Evolutionary conservation across 306 rosid genomes (phyloP).

Genomic region (Phaseolus lunatus): DNA sequence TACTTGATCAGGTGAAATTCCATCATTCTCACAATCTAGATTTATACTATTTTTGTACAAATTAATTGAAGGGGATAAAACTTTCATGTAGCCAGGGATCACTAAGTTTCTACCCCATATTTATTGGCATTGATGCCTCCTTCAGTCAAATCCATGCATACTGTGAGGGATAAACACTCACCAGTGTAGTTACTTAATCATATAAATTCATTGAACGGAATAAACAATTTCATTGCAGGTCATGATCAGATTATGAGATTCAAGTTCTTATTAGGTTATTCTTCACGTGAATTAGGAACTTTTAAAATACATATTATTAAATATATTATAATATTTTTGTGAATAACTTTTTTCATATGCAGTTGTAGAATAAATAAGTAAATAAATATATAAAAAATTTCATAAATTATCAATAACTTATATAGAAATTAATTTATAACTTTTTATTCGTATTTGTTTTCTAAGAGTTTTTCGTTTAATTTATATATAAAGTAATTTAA

Average conservation of each 20-base stretch:
- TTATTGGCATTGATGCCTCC: slow-evolving; percentile 9
- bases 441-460: too few species aligned
- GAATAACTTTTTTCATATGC: too few species aligned
- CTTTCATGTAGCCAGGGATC: background rate
- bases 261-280: background rate
- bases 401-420: too few species aligned
- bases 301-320: too few species aligned
- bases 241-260: background rate
- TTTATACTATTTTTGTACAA: background rate
- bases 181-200: background rate
- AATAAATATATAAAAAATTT: too few species aligned
- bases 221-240: background rate
- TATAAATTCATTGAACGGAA: slow-evolving; percentile 11
- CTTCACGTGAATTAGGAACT: background rate
- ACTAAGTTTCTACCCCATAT: background rate
- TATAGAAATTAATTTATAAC: too few species aligned
- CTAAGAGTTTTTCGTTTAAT: too few species aligned
- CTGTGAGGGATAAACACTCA: background rate
- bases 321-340: too few species aligned
- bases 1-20: background rate
- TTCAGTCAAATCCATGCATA: slow-evolving; percentile 4
- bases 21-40: background rate
- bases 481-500: too few species aligned
- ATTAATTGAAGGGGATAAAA: slow-evolving; percentile 28
- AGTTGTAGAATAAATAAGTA: too few species aligned